Conservation (phyloP, 768 basidiomycete genomes). For the Nidularia sp. region DNA sequence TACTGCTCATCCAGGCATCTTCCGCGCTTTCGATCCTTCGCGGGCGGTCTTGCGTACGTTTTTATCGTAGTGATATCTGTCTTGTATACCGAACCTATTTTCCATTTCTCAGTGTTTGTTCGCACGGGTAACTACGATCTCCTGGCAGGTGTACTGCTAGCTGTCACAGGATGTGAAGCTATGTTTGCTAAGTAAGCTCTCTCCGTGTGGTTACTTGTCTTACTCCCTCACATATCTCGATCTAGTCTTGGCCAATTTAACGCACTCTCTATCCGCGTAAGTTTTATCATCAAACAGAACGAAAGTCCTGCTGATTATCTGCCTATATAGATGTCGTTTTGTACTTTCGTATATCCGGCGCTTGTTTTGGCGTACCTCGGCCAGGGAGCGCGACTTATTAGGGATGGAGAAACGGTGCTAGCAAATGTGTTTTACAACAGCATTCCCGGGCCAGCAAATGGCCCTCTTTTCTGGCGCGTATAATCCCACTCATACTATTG, state of each 20-base stretch:
- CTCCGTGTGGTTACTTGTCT: neutral
- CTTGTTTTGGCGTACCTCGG: conserved; percentile 67
- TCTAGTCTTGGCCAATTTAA: conserved; percentile 66
- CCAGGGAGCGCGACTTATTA: conserved; percentile 61
- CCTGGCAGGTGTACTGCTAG: conserved; percentile 60
- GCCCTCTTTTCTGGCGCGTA: conserved; percentile 56
- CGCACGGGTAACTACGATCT: conserved; percentile 58
- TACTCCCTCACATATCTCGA: neutral
- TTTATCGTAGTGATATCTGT: neutral
- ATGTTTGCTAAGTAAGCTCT: conserved; percentile 58
- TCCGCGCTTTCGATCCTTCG: conserved; percentile 65
- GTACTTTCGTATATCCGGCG: conserved; percentile 50
- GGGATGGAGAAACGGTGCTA: conserved; percentile 43
- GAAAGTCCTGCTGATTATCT: neutral
- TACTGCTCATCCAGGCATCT: conserved; percentile 49
- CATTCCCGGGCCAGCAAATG: conserved; percentile 54
- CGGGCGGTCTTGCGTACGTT: conserved; percentile 56
- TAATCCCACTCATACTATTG: neutral
- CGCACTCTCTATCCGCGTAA: conserved; percentile 44
- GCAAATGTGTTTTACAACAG: conserved; percentile 58
- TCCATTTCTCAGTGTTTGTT: conserved; percentile 45
- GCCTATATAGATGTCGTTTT: conserved; percentile 43
- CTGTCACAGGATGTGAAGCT: conserved; percentile 69
- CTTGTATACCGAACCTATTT: neutral
- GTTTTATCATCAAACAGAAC: neutral